Evolutionary conservation across 2,329 filamentous ascomycete genomes (phyloP).

Genomic region (Stachybotrys echinatus): DNA sequence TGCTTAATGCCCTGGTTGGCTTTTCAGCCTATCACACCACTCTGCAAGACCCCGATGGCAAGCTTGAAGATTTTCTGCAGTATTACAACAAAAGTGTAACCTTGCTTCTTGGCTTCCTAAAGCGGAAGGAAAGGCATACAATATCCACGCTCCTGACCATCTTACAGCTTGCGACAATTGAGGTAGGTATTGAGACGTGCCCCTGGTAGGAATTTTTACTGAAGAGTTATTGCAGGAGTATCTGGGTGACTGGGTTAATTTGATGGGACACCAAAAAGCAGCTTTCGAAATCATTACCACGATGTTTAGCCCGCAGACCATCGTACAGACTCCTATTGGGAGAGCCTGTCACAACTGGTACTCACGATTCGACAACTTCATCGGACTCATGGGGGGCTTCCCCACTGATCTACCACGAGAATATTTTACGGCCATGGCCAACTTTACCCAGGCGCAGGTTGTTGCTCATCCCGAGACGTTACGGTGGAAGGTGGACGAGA

Average conservation of each 20-base stretch:
- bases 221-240: conserved; percentile 62
- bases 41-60: conserved; percentile 63
- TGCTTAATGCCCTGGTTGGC: conserved; percentile 81
- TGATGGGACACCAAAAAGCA: conserved; percentile 88
- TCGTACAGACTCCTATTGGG: conserved; percentile 64
- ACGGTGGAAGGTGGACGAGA: conserved; percentile 61
- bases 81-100: conserved; percentile 90
- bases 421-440: conserved; percentile 67
- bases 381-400: conserved; percentile 76
- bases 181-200: conserved; percentile 50
- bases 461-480: conserved; percentile 56
- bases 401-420: conserved; percentile 67
- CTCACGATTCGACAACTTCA: conserved; percentile 78
- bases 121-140: conserved; percentile 63
- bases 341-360: conserved; percentile 85
- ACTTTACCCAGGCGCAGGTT: conserved; percentile 57
- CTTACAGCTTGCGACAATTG: conserved; percentile 85
- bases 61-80: conserved; percentile 74
- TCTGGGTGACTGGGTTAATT: conserved; percentile 89
- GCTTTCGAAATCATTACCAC: conserved; percentile 75
- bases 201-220: neutral
- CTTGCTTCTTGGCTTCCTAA: conserved; percentile 66
- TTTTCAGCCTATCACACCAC: conserved; percentile 87
- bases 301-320: conserved; percentile 71
- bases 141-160: conserved; percentile 79